These are phyloP conservation scores for Macrolepiota fuliginosa DNA, from an alignment of 768 basidiomycete species.

Conservation along the genomic window DNA sequence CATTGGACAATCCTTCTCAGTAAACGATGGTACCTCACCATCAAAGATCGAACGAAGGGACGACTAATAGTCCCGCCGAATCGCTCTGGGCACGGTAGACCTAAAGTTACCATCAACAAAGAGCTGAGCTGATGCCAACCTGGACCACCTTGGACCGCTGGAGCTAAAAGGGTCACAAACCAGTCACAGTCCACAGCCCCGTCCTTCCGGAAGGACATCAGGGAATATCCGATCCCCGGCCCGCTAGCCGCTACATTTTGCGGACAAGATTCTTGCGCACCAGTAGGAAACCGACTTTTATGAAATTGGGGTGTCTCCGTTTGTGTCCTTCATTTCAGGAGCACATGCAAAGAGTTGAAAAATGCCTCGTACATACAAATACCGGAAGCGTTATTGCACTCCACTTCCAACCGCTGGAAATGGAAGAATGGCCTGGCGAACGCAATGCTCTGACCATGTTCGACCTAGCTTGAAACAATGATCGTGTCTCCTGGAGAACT, in stretches of 20 bases:
- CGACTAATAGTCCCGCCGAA: background rate
- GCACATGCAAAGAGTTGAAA: background rate
- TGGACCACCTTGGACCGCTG: background rate
- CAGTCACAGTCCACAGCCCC: background rate
- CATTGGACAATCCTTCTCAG: background rate
- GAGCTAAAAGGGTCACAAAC: background rate
- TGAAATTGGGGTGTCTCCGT: background rate
- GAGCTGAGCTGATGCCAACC: background rate
- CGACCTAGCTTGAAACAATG: constrained; percentile 6
- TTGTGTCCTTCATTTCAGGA: background rate
- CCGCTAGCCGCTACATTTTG: background rate
- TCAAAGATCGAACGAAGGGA: background rate
- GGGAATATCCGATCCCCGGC: background rate
- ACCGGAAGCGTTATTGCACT: background rate
- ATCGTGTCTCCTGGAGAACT: constrained; percentile 5
- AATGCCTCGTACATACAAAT: background rate
- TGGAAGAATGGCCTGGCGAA: background rate
- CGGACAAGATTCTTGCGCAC: background rate
- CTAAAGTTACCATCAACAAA: background rate
- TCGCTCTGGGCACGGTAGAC: background rate
- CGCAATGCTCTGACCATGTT: too few relatives aligned
- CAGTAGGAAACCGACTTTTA: background rate
- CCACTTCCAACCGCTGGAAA: background rate
- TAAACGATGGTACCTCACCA: background rate
- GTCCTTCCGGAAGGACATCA: background rate